Conservation (phyloP, 768 basidiomycete species). For the Boletus vermiculosoides region DNA sequence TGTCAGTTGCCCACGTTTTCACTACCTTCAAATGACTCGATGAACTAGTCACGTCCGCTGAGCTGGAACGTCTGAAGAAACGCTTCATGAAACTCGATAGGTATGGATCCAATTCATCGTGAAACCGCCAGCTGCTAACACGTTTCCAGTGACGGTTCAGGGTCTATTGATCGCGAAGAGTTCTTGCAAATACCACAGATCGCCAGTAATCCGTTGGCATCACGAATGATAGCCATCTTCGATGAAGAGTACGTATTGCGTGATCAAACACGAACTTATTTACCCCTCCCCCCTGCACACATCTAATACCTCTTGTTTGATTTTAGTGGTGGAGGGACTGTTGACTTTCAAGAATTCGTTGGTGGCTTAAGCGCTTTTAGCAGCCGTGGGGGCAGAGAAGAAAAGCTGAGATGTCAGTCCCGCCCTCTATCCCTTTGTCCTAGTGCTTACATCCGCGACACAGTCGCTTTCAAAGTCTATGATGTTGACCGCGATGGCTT, state of each 20-base stretch:
- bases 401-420: conserved; percentile 88
- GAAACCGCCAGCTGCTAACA: background rate
- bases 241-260: conserved; percentile 86
- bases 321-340: conserved; percentile 90
- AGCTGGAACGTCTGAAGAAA: conserved; percentile 95
- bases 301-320: background rate
- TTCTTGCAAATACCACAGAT: conserved; percentile 99
- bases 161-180: conserved; percentile 97
- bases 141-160: conserved; percentile 79
- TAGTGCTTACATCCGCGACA: conserved; percentile 1
- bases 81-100: conserved; percentile 99
- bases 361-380: conserved; percentile 97
- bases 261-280: conserved; percentile 1
- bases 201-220: conserved; percentile 94
- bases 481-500: conserved; percentile 97
- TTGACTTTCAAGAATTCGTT: conserved; percentile 99
- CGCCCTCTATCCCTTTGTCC: background rate
- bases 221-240: conserved; percentile 98
- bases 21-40: conserved; percentile 9
- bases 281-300: background rate
- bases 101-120: conserved; percentile 37
- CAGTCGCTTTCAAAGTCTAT: conserved; percentile 99
- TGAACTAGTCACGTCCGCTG: conserved; percentile 81
- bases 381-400: conserved; percentile 93
- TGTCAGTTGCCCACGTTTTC: conserved; percentile 34